Evolutionary conservation across 2,329 filamentous ascomycete genomes (phyloP).

Genomic region (Cladosporium sp.): DNA sequence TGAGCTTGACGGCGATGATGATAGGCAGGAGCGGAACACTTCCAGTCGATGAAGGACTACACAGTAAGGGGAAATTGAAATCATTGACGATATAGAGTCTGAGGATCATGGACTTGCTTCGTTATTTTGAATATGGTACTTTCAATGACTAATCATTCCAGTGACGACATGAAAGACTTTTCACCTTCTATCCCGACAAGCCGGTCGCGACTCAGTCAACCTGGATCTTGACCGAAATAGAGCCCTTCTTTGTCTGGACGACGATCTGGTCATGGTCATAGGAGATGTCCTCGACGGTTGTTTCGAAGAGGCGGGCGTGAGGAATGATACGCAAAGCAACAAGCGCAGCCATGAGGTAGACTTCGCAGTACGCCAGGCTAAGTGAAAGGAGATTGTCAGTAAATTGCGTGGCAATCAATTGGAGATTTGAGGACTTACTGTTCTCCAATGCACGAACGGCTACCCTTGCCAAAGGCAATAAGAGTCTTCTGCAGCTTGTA

Average conservation of each 20-base stretch:
- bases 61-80: too few relatives aligned
- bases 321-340: slow-evolving; percentile 8
- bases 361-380: slow-evolving; percentile 26
- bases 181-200: too few relatives aligned
- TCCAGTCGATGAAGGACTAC: too few relatives aligned
- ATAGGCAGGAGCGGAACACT: too few relatives aligned
- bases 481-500: slow-evolving; percentile 27
- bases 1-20: not conserved
- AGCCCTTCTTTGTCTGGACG: slow-evolving; percentile 7
- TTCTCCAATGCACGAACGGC: slow-evolving; percentile 30
- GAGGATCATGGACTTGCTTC: too few relatives aligned
- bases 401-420: not conserved
- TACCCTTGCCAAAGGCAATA: slow-evolving; percentile 33
- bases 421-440: slow-evolving; percentile 14
- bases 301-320: slow-evolving; percentile 1
- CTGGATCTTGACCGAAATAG: slow-evolving; percentile 1
- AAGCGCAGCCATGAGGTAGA: slow-evolving; percentile 17
- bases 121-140: too few relatives aligned
- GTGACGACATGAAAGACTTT: too few relatives aligned
- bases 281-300: slow-evolving; percentile 3
- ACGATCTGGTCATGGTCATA: slow-evolving; percentile 11
- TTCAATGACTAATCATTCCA: too few relatives aligned
- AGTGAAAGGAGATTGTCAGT: not conserved
- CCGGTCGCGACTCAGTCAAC: not conserved
- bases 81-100: too few relatives aligned